phyloP scores from a whole-genome alignment of 108 stramenopile species.

The Schizochytrium sp. region DNA sequence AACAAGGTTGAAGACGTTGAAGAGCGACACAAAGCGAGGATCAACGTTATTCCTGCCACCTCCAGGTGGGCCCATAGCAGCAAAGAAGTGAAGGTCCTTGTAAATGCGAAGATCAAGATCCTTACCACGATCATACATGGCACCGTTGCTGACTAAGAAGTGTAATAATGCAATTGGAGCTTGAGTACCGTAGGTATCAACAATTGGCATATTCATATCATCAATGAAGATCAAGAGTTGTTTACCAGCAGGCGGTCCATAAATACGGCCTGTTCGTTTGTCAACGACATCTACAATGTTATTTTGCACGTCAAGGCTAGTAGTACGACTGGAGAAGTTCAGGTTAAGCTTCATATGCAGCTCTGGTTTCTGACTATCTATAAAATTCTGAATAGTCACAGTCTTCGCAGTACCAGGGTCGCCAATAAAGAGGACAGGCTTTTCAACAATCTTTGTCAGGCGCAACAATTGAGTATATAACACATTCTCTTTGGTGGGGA shows the following conservation, averaged over 20 bases:
- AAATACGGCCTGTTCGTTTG: constrained; percentile 78
- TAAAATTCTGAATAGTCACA: constrained; percentile 77
- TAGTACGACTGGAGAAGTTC: constrained; percentile 78
- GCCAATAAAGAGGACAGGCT: constrained; percentile 80
- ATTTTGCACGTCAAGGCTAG: constrained; percentile 75
- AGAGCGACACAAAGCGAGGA: constrained; percentile 78
- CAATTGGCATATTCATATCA: constrained; percentile 81
- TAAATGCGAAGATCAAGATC: constrained; percentile 77
- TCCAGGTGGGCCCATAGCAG: constrained; percentile 83
- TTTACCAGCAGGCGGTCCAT: constrained; percentile 79
- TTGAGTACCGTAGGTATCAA: constrained; percentile 82
- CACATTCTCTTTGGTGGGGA: constrained; percentile 80
- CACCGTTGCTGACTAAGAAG: constrained; percentile 75
- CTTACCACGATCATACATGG: constrained; percentile 80
- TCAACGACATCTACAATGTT: constrained; percentile 81
- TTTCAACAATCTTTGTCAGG: constrained; percentile 68
- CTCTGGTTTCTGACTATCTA: constrained; percentile 66
- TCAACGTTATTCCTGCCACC: constrained; percentile 82
- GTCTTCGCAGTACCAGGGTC: constrained; percentile 83
- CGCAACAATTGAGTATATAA: constrained; percentile 77
- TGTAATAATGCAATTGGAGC: constrained; percentile 80
- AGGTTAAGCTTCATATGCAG: constrained; percentile 66
- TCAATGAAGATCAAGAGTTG: constrained; percentile 79
- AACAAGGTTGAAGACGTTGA: constrained; percentile 81
- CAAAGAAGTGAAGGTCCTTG: constrained; percentile 79